Evolutionary conservation across 441 rosid species (phyloP).

Genomic region (Eutrema salsugineum): DNA sequence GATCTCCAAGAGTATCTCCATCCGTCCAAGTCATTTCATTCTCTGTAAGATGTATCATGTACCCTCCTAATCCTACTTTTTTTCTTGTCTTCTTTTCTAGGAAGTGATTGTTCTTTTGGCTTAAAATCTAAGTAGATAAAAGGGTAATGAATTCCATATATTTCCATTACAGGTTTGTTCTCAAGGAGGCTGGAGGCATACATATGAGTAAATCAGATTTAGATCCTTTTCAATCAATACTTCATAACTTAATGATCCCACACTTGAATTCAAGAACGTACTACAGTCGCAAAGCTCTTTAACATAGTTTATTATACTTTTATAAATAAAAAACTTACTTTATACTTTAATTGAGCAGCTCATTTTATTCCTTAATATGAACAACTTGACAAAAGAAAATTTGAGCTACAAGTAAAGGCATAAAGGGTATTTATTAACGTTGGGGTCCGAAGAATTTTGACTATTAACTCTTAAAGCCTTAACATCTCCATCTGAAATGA

Average conservation of each 20-base stretch:
- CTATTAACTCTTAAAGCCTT: slow-evolving; percentile 13
- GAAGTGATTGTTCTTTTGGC: not conserved
- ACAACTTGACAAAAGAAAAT: not conserved
- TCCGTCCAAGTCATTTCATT: no score
- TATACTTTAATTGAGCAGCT: not conserved
- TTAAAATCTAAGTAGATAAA: not conserved
- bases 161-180: not conserved
- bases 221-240: not conserved
- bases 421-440: slow-evolving; percentile 1
- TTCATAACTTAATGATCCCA: not conserved
- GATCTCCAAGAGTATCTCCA: no score
- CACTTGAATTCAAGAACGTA: not conserved
- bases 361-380: slow-evolving; percentile 1
- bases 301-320: not conserved
- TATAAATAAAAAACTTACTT: not conserved
- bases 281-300: not conserved
- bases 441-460: not conserved
- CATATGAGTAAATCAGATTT: not conserved
- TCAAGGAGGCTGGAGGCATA: no score
- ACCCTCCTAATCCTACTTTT: no score
- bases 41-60: no score
- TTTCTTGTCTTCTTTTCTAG: no score
- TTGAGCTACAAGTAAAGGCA: not conserved
- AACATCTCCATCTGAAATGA: not conserved
- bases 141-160: not conserved